Percentiles rank a stretch among this genome's conserved stretches.
Evolutionary conservation across 805 yeast genomes (phyloP).

Genomic region (Maudiozyma bulderi): DNA sequence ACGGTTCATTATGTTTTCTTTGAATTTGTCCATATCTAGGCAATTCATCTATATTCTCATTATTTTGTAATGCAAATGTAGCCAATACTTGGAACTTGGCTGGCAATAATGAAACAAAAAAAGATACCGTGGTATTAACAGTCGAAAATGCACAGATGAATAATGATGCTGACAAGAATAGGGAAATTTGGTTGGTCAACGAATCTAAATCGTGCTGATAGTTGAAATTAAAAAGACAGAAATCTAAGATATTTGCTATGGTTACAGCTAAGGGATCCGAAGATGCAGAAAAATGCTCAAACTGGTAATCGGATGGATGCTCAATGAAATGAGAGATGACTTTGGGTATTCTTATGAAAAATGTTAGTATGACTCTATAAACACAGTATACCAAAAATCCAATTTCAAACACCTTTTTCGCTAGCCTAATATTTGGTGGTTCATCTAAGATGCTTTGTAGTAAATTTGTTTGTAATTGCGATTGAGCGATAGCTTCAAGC

Average conservation of each 20-base stretch:
- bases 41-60: conserved; percentile 8
- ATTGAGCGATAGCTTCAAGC: conserved; percentile 21
- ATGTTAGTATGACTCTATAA: conserved; percentile 29
- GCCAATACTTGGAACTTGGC: conserved; percentile 26
- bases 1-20: conserved; percentile 15
- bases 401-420: conserved; percentile 16
- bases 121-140: conserved; percentile 50
- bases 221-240: conserved; percentile 25
- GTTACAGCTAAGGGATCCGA: conserved; percentile 34
- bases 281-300: conserved; percentile 10
- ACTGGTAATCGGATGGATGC: conserved; percentile 14
- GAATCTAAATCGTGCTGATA: conserved; percentile 31
- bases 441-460: conserved; percentile 12
- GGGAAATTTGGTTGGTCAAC: conserved; percentile 31
- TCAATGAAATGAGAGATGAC: conserved; percentile 11
- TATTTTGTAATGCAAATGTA: conserved; percentile 18
- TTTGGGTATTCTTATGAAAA: conserved; percentile 21
- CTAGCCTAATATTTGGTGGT: conserved; percentile 8
- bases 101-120: conserved; percentile 35
- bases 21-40: conserved; percentile 10
- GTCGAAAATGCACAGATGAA: conserved; percentile 58
- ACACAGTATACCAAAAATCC: conserved; percentile 29
- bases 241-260: conserved; percentile 26
- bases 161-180: conserved; percentile 47
- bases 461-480: conserved; percentile 19